Evolutionary conservation across 192 early-diverging fungal species (phyloP).

Genomic region (Coemansia sp.): DNA sequence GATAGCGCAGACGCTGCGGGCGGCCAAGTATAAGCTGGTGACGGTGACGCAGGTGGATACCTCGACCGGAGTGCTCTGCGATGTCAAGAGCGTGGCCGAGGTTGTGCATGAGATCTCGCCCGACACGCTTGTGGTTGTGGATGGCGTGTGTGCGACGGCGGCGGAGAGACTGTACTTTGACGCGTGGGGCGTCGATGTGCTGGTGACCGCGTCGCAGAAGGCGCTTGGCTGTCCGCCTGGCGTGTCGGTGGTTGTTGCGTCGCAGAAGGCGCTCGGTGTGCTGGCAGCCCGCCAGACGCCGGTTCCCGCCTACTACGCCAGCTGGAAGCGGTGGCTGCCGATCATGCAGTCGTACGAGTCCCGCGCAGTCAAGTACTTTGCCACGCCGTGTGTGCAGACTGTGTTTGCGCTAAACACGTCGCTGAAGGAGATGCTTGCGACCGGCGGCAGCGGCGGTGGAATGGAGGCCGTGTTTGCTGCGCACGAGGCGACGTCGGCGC

Average conservation of each 20-base stretch:
- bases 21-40: conserved; percentile 78
- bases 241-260: conserved; percentile 83
- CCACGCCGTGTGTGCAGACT: conserved; percentile 93
- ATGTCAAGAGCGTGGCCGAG: conserved; percentile 74
- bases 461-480: conserved; percentile 78
- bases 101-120: conserved; percentile 77
- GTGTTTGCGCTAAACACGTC: conserved; percentile 85
- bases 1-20: conserved; percentile 65
- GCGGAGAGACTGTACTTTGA: conserved; percentile 91
- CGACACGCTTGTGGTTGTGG: conserved; percentile 84
- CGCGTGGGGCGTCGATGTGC: conserved; percentile 88
- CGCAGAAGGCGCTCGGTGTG: conserved; percentile 56
- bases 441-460: conserved; percentile 28
- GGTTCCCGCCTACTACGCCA: conserved; percentile 86
- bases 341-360: conserved; percentile 97
- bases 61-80: conserved; percentile 87
- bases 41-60: conserved; percentile 97
- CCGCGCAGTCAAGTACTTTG: conserved; percentile 91
- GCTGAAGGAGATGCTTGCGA: conserved; percentile 72
- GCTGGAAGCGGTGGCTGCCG: conserved; percentile 93
- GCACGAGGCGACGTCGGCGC: conserved; percentile 72
- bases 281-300: conserved; percentile 65
- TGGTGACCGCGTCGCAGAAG: conserved; percentile 94
- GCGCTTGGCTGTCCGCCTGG: conserved; percentile 94
- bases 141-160: conserved; percentile 95